Evolutionary conservation across 768 basidiomycete genomes (phyloP).

Genomic region (Pseudohyphozyma bogoriensis): DNA sequence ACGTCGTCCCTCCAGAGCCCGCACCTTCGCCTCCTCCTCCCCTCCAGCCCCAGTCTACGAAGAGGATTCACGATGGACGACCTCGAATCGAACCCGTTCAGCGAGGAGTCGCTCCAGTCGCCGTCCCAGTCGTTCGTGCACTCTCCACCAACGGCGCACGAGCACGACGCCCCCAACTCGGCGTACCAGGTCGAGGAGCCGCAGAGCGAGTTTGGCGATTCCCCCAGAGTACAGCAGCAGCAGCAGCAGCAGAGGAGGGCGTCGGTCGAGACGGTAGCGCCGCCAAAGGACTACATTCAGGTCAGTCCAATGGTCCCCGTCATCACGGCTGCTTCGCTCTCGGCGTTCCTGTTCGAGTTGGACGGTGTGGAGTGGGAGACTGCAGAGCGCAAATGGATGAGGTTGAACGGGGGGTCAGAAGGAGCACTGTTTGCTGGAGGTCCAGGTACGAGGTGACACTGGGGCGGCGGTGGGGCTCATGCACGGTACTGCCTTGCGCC

Average conservation of each 20-base stretch:
- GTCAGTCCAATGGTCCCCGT: conserved; percentile 4
- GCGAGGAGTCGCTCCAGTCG: not conserved
- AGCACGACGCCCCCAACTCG: not conserved
- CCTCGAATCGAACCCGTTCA: not conserved
- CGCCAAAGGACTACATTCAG: conserved; percentile 14
- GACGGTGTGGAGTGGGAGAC: not conserved
- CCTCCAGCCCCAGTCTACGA: no score
- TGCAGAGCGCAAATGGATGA: not conserved
- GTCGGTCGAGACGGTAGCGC: not conserved
- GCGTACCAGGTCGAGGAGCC: not conserved
- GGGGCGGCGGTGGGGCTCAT: not conserved
- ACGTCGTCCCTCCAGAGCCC: no score
- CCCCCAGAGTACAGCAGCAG: not conserved
- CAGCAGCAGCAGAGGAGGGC: not conserved
- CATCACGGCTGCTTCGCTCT: no score
- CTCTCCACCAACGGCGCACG: not conserved
- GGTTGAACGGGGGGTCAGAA: not conserved
- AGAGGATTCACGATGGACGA: not conserved
- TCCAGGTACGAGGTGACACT: not conserved
- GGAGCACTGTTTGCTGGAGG: not conserved
- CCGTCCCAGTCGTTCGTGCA: not conserved
- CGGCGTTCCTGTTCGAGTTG: no score
- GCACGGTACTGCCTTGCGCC: no score
- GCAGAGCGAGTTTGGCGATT: not conserved
- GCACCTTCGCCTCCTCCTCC: no score